Evolutionary conservation across 805 yeast genomes (phyloP), one percentile per base, ranked within the genome.

Genomic region (Brettanomyces anomalus): DNA sequence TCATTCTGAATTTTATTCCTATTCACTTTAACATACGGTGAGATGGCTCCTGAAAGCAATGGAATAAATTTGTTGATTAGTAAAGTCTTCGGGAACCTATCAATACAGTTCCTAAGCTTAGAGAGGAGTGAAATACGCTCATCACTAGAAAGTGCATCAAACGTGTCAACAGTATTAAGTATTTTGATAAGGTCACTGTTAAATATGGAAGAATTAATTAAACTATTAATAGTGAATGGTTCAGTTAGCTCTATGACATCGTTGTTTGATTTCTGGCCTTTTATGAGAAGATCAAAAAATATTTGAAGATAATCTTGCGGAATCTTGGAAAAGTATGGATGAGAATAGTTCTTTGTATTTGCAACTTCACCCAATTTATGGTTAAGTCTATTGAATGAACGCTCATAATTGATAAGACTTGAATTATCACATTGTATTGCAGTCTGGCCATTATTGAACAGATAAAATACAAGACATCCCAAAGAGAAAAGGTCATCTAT

Each of bases 401-500:
- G 79, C 59, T 76, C 85, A 45, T 81, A 82, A 31, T 71, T 74
- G 4, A 73, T 53, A 11, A 83, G 72, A 39, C 57, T 53, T 18
- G 63, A 56, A 26, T 47, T 53, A 26, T 39, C 45, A 40, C 81
- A 69, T 14, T 70, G 61, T 5, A 76, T 51, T 28, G 84, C 36
- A 2, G 71, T 68, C 5, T 67, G 45, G 1, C 56, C 55, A 17
- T 58, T 48, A 49, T 77, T 75, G 61, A 85, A 89, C 3, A 89
- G 60, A 49, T 77, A 80, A 56, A 72, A 82, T 3, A 88, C 77
- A 44, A 93, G 57, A 50, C 85, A 72, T 1, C 95, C 97, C 10
- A 93, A 55, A 0, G 96, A 77, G 70, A 89, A 93, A 32, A 85
- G 73, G 57, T 93, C 99, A 54, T 84, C 80, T 16, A 77, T 77